Percentiles rank a stretch among this genome's conserved stretches.
phyloP scores from a whole-genome alignment of 2,329 filamentous ascomycete genomes.

The Thermochaetoides dissita region DNA sequence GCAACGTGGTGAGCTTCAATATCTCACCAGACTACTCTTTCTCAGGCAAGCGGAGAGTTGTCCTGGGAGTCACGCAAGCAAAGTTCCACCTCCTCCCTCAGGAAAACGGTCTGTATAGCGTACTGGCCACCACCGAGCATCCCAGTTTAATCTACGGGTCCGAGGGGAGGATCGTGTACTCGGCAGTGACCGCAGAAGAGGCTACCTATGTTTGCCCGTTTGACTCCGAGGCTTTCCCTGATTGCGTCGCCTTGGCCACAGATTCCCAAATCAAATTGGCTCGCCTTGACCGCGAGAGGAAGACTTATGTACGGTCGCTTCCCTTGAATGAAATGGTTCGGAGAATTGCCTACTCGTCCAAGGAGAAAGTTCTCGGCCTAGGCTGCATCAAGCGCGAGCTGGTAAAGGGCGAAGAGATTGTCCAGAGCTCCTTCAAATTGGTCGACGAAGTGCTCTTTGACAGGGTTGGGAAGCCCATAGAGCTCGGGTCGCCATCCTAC shows the following conservation, averaged over 20 bases:
- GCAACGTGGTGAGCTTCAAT: constrained; percentile 73
- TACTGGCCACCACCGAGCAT: constrained; percentile 90
- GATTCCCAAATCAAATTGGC: constrained; percentile 64
- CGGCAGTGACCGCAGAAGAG: constrained; percentile 80
- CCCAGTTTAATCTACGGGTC: constrained; percentile 84
- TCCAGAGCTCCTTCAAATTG: constrained; percentile 70
- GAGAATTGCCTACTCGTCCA: constrained; percentile 70
- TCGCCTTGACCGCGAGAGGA: constrained; percentile 66
- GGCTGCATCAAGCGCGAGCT: constrained; percentile 71
- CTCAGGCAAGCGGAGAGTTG: constrained; percentile 62
- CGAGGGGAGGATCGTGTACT: constrained; percentile 80
- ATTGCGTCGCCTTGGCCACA: constrained; percentile 69
- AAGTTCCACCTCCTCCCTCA: constrained; percentile 66
- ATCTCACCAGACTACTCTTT: constrained; percentile 52
- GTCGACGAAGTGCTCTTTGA: constrained; percentile 85
- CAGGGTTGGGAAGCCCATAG: constrained; percentile 54
- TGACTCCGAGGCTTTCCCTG: constrained; percentile 65
- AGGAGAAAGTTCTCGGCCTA: constrained; percentile 68
- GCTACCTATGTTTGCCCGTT: constrained; percentile 73
- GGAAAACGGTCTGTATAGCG: constrained; percentile 52
- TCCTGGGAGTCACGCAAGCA: constrained; percentile 74
- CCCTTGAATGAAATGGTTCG: constrained; percentile 71
- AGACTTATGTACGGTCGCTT: constrained; percentile 75
- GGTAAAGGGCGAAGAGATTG: constrained; percentile 54
- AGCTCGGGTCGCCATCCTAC: constrained; percentile 34